phyloP scores from a whole-genome alignment of 176 grass and related monocot genomes.

The Oryza officinalis region DNA sequence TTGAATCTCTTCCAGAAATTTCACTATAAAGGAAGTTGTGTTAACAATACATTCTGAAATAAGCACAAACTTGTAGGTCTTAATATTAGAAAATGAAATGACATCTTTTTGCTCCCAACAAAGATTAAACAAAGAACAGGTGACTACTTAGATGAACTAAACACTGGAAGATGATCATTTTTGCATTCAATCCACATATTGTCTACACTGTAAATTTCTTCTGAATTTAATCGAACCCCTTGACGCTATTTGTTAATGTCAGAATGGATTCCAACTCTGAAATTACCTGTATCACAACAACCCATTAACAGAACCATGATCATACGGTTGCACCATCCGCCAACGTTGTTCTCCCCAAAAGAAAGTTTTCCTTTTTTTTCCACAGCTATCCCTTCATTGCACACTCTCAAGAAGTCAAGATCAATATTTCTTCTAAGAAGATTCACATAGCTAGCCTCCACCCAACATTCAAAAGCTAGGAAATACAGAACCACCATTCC shows the following conservation, averaged over 20 bases:
- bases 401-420: not conserved
- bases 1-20: constrained; percentile 1
- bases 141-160: not conserved
- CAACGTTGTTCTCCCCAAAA: not conserved
- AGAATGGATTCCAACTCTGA: not conserved
- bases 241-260: not conserved
- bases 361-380: constrained; percentile 3
- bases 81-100: no score
- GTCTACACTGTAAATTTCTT: not conserved
- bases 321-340: not conserved
- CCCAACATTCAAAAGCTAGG: not conserved
- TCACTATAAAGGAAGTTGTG: not conserved
- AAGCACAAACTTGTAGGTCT: not conserved
- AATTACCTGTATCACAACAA: not conserved
- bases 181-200: not conserved
- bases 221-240: constrained; percentile 2
- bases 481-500: constrained; percentile 6
- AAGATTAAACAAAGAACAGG: not conserved
- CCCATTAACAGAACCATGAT: not conserved
- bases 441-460: not conserved
- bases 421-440: not conserved
- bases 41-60: not conserved
- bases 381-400: not conserved
- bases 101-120: not conserved
- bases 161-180: not conserved